These are phyloP conservation scores for Suillus decipiens DNA, from an alignment of 768 basidiomycete genomes.

Conservation along the genomic window DNA sequence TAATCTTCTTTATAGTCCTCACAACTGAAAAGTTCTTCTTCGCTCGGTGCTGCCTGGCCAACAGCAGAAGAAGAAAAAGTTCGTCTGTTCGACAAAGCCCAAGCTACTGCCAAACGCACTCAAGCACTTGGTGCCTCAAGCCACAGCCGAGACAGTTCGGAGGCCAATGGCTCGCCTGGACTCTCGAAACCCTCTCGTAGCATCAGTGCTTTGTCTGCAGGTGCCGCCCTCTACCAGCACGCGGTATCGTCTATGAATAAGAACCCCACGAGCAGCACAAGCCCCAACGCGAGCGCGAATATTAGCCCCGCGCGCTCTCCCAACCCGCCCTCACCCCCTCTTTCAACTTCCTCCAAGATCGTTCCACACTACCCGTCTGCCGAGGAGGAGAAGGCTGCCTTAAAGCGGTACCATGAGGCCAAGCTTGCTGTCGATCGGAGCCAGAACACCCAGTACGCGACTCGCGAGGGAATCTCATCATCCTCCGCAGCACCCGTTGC, in stretches of 20 bases:
- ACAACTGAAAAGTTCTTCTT: conserved; percentile 17
- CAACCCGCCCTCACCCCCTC: conserved; percentile 30
- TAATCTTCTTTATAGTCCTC: conserved; percentile 15
- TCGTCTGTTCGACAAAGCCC: conserved; percentile 67
- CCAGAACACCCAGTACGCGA: conserved; percentile 40
- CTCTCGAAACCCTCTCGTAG: conserved; percentile 21
- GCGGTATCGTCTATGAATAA: conserved; percentile 44
- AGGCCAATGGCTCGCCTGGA: conserved; percentile 21
- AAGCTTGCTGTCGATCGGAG: conserved; percentile 68
- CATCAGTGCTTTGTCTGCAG: conserved; percentile 35
- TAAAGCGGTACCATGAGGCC: conserved; percentile 69
- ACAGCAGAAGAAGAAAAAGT: conserved; percentile 79
- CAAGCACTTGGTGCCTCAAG: conserved; percentile 44
- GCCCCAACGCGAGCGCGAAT: conserved; percentile 24
- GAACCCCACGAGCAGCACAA: conserved; percentile 16
- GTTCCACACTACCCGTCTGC: conserved; percentile 60
- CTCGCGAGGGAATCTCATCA: conserved; percentile 24
- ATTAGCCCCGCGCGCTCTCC: conserved; percentile 35
- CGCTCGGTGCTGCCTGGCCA: conserved; percentile 43
- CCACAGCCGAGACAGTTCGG: conserved; percentile 32
- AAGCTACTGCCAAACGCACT: conserved; percentile 60
- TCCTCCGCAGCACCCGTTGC: conserved; percentile 50
- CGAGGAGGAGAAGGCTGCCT: conserved; percentile 73
- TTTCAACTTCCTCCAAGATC: conserved; percentile 21
- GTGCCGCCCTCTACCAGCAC: conserved; percentile 45